Conservation (phyloP, 2,329 filamentous ascomycete genomes). For the Clathrospora elynae region DNA sequence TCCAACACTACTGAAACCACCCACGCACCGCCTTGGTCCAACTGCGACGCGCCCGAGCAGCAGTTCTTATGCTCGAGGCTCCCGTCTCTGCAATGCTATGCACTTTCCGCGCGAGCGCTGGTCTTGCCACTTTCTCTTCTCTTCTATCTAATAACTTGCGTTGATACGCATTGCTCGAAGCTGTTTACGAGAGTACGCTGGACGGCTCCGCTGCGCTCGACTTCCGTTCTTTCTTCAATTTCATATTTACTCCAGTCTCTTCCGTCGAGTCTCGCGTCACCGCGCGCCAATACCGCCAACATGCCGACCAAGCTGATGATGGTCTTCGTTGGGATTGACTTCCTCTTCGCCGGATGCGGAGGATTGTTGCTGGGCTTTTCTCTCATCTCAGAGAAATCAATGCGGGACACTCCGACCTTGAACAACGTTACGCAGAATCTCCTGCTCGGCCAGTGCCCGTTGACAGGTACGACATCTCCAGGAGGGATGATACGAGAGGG, state of each 20-base stretch:
- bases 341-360: conserved; percentile 59
- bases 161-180: conserved; percentile 33
- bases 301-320: conserved; percentile 61
- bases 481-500: conserved; percentile 1
- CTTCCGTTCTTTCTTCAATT: conserved; percentile 37
- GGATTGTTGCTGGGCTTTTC: conserved; percentile 59
- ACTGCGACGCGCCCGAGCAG: conserved; percentile 41
- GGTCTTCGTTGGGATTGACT: conserved; percentile 57
- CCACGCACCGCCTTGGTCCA: conserved; percentile 35
- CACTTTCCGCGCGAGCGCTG: conserved; percentile 30
- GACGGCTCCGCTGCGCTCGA: conserved; percentile 45
- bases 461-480: conserved; percentile 54
- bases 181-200: conserved; percentile 45
- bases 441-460: conserved; percentile 58
- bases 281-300: conserved; percentile 31
- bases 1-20: conserved; percentile 46
- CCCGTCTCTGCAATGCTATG: conserved; percentile 33
- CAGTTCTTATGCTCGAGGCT: conserved; percentile 42
- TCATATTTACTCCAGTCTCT: conserved; percentile 12
- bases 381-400: conserved; percentile 54
- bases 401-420: conserved; percentile 51
- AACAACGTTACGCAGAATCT: conserved; percentile 59
- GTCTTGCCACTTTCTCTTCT: conserved; percentile 35
- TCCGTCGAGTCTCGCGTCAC: conserved; percentile 16
- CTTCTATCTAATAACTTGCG: conserved; percentile 39